Evolutionary conservation across 371 early-diverging fungal genomes (phyloP).

Genomic region (Encephalitozoon intestinalis): DNA sequence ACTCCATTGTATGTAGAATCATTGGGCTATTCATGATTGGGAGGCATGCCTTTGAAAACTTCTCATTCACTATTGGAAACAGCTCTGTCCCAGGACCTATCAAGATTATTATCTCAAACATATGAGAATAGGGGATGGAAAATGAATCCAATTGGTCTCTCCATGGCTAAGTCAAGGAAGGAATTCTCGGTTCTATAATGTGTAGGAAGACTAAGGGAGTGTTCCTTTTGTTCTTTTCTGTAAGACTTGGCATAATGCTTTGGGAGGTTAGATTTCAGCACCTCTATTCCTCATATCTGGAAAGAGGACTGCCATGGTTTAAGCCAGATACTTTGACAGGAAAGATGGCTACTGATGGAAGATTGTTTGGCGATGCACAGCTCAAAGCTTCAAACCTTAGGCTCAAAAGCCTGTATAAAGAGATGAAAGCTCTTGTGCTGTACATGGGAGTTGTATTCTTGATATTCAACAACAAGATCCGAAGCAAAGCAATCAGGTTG

Average conservation of each 20-base stretch:
- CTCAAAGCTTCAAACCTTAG: neutral
- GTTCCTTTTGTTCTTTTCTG: neutral
- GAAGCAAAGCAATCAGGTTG: neutral
- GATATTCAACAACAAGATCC: neutral
- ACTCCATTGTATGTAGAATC: conserved; percentile 14
- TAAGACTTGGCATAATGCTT: neutral
- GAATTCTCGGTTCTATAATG: neutral
- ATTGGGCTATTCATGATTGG: conserved; percentile 36
- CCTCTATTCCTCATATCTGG: neutral
- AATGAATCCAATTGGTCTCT: conserved; percentile 2
- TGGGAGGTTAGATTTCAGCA: neutral
- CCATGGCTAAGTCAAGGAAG: neutral
- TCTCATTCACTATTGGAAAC: conserved; percentile 24
- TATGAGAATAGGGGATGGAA: conserved; percentile 6
- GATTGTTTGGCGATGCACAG: neutral
- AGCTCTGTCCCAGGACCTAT: conserved; percentile 40
- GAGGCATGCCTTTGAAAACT: neutral
- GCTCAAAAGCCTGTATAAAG: neutral
- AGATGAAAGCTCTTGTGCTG: neutral
- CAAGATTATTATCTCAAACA: conserved; percentile 38
- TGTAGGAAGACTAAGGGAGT: neutral
- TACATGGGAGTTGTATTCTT: neutral
- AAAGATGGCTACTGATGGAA: neutral
- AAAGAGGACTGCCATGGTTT: neutral
- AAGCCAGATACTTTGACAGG: neutral